Conservation (phyloP, 1,284 basidiomycete genomes). For the Gymnopus androsaceus region DNA sequence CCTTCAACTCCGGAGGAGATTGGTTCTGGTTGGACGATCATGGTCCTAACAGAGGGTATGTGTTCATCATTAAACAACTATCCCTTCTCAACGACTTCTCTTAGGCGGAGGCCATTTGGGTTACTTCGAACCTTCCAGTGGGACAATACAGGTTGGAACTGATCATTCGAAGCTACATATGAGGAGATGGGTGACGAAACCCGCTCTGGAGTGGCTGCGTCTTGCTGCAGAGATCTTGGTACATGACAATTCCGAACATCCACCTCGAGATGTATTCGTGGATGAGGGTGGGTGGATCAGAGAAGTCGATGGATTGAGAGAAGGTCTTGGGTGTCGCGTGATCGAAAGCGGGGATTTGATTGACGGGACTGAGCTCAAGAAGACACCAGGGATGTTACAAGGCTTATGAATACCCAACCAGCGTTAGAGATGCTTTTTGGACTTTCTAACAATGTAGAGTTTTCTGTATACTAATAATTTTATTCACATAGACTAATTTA, state of each 20-base stretch:
- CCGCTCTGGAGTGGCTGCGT: slow-evolving; percentile 9
- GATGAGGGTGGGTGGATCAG: slow-evolving; percentile 9
- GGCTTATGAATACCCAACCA: not conserved
- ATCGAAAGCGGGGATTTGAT: slow-evolving; percentile 4
- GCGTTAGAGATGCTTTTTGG: not conserved
- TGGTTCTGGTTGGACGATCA: slow-evolving; percentile 2
- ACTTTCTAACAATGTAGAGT: not conserved
- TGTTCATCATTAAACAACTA: too few relatives aligned
- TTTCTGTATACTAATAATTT: too few relatives aligned
- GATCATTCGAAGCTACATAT: not conserved
- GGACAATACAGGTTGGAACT: not conserved
- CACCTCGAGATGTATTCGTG: not conserved
- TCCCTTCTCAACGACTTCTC: too few relatives aligned
- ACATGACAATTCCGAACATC: not conserved
- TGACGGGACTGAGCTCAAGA: slow-evolving; percentile 6
- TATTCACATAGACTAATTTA: too few relatives aligned
- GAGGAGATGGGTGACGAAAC: slow-evolving; percentile 12
- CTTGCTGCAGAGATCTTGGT: slow-evolving; percentile 10
- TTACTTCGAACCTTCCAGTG: slow-evolving; percentile 7
- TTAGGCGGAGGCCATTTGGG: slow-evolving; percentile 11
- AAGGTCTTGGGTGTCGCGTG: slow-evolving; percentile 4
- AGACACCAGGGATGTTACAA: slow-evolving; percentile 6
- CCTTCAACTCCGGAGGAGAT: slow-evolving; percentile 9
- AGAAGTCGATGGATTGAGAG: slow-evolving; percentile 3
- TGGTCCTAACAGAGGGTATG: not conserved